Evolutionary conservation across 2,329 filamentous ascomycete species (phyloP).

Genomic region (Keithomyces neogunnii): DNA sequence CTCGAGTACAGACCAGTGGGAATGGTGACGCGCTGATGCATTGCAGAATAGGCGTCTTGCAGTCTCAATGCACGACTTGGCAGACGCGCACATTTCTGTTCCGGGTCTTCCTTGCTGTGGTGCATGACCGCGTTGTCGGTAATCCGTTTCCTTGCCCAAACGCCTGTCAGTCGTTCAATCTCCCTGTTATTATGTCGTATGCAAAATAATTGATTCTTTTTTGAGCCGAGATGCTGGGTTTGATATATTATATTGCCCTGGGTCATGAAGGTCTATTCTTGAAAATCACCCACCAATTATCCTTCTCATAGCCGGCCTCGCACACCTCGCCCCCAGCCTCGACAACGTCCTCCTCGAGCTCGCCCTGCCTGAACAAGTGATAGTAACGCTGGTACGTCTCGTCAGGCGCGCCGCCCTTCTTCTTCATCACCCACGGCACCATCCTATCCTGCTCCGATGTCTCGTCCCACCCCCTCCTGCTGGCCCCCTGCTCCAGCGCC

Average conservation of each 20-base stretch:
- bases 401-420: constrained; percentile 26
- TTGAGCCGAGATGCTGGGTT: neutral
- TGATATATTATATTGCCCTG: neutral
- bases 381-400: constrained; percentile 84
- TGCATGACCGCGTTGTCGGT: no score
- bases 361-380: constrained; percentile 79
- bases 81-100: no score
- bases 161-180: no score
- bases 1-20: no score
- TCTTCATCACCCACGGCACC: constrained; percentile 80
- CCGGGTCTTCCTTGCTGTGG: no score
- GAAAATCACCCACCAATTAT: constrained; percentile 93
- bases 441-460: constrained; percentile 81
- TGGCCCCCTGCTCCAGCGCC: constrained; percentile 86
- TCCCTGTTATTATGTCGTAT: no score
- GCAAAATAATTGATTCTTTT: no score
- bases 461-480: constrained; percentile 82
- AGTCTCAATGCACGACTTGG: no score
- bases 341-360: constrained; percentile 72
- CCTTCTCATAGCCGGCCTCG: constrained; percentile 84
- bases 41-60: no score
- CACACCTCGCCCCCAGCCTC: constrained; percentile 68
- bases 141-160: no score
- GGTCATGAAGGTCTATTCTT: constrained; percentile 10
- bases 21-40: no score